Conservation (phyloP, 805 yeast genomes). For the Pichia exigua region DNA sequence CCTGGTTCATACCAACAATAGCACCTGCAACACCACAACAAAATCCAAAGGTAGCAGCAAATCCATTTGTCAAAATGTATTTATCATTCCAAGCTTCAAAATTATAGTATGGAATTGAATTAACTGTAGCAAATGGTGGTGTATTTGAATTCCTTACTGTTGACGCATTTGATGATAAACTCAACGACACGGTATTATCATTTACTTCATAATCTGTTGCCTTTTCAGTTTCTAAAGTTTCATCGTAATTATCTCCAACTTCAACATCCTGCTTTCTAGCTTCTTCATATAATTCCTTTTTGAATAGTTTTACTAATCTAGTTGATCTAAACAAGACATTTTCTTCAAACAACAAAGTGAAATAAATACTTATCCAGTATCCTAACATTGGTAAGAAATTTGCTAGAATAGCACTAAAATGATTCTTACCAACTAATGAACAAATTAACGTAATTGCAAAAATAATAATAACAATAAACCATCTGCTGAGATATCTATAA, state of each 20-base stretch:
- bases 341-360: slow-evolving; percentile 63
- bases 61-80: slow-evolving; percentile 54
- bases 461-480: slow-evolving; percentile 61
- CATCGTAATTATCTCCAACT: neutral
- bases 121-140: slow-evolving; percentile 16
- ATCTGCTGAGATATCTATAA: slow-evolving; percentile 63
- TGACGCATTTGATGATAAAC: neutral
- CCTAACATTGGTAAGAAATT: slow-evolving; percentile 89
- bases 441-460: slow-evolving; percentile 60
- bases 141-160: neutral
- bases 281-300: slow-evolving; percentile 31
- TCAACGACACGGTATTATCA: neutral
- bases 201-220: neutral
- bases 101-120: slow-evolving; percentile 42
- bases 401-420: slow-evolving; percentile 63
- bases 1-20: slow-evolving; percentile 82
- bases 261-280: neutral
- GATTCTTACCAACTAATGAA: slow-evolving; percentile 68
- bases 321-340: slow-evolving; percentile 60
- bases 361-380: slow-evolving; percentile 82
- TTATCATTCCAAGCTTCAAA: slow-evolving; percentile 69
- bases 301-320: slow-evolving; percentile 31
- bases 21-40: slow-evolving; percentile 72
- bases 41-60: slow-evolving; percentile 63
- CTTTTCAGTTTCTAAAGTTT: neutral